Percentiles rank a stretch among this genome's conserved stretches.
Evolutionary conservation across 208 protist genomes (phyloP).

Genomic region (Angomonas ambiguus): DNA sequence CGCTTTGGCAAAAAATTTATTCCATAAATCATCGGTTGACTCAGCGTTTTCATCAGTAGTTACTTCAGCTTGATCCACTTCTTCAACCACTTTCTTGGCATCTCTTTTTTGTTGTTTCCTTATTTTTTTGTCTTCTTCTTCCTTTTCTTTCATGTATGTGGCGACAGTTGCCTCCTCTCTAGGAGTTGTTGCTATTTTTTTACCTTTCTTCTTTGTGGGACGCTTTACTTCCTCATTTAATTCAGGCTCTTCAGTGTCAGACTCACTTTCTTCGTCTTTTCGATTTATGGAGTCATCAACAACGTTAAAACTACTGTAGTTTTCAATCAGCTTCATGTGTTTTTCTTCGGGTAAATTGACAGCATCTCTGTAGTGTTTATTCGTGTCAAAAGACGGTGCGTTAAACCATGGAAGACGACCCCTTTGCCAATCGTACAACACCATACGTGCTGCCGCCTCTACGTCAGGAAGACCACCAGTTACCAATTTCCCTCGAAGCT

Average conservation of each 20-base stretch:
- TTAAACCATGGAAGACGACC: constrained; percentile 97
- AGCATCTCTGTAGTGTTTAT: constrained; percentile 83
- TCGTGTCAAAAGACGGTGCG: constrained; percentile 86
- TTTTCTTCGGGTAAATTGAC: constrained; percentile 54
- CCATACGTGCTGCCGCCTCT: constrained; percentile 92
- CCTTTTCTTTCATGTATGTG: constrained; percentile 43
- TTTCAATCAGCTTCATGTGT: constrained; percentile 88
- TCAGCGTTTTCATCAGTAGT: constrained; percentile 2
- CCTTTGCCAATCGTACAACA: constrained; percentile 98
- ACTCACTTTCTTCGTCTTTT: constrained; percentile 8
- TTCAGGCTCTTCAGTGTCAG: constrained; percentile 3
- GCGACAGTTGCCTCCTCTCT: constrained; percentile 43
- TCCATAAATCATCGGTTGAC: constrained; percentile 47
- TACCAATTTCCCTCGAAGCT: constrained; percentile 92
- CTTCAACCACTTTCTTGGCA: constrained; percentile 6
- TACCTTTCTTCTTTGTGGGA: background rate
- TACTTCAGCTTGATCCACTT: background rate
- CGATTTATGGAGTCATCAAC: constrained; percentile 60
- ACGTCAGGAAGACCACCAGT: constrained; percentile 94
- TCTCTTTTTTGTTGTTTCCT: constrained; percentile 28
- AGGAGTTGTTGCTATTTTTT: constrained; percentile 12
- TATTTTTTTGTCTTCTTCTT: constrained; percentile 41
- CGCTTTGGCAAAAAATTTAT: constrained; percentile 29
- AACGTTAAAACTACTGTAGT: constrained; percentile 82
- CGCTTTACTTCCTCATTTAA: background rate